These are phyloP conservation scores for Cryptococcus hybrid DNA, from an alignment of 1,284 basidiomycete species.

Conservation along the genomic window DNA sequence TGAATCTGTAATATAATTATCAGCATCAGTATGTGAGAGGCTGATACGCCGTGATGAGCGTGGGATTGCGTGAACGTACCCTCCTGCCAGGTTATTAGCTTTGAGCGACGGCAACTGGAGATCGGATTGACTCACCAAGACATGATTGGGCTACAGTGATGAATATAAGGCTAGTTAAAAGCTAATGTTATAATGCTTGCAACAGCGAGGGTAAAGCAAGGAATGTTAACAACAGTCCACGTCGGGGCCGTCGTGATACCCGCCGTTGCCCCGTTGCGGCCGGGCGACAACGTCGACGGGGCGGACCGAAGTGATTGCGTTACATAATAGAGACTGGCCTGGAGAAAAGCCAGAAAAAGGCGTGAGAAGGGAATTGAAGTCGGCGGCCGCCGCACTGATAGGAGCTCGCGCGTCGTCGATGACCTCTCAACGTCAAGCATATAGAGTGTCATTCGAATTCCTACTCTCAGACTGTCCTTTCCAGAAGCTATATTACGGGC, in stretches of 20 bases:
- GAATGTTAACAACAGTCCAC: not conserved
- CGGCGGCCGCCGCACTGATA: not conserved
- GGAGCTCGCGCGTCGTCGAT: slow-evolving; percentile 12
- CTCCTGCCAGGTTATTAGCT: slow-evolving; percentile 1
- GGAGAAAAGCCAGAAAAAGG: slow-evolving; percentile 2
- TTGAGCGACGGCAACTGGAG: not conserved
- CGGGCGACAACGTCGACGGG: too few species aligned
- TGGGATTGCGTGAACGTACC: not conserved
- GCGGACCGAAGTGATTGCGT: too few species aligned
- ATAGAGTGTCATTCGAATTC: too few species aligned
- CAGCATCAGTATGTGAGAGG: not conserved
- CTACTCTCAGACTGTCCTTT: too few species aligned
- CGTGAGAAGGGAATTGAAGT: not conserved
- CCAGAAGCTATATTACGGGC: too few species aligned
- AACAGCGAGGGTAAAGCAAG: not conserved
- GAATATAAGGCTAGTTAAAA: not conserved
- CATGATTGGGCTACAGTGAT: not conserved
- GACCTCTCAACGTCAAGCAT: not conserved
- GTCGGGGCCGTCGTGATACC: not conserved
- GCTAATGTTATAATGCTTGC: too few species aligned
- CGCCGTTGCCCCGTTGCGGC: not conserved
- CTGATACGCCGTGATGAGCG: not conserved
- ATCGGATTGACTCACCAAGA: not conserved
- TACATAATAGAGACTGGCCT: not conserved
- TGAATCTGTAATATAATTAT: slow-evolving; percentile 61